Conservation (phyloP, 768 basidiomycete genomes). For the Calocera cornea region DNA sequence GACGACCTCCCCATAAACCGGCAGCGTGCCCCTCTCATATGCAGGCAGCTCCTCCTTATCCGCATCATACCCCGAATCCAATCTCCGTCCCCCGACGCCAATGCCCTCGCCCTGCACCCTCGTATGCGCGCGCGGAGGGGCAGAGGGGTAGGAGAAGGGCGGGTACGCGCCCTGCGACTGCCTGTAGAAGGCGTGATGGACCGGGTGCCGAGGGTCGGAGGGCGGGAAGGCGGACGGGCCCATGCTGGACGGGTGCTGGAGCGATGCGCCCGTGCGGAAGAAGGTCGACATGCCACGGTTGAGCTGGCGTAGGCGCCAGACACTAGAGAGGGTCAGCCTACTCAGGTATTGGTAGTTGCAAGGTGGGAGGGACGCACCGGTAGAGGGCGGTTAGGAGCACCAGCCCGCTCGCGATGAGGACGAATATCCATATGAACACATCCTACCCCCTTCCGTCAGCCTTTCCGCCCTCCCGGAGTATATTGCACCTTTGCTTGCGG, state of each 20-base stretch:
- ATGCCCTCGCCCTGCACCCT: background rate
- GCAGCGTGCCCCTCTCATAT: background rate
- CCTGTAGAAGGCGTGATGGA: background rate
- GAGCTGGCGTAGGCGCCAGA: background rate
- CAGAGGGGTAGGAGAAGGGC: background rate
- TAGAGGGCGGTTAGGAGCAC: background rate
- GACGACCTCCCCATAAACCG: background rate
- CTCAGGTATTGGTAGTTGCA: background rate
- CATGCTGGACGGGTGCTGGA: background rate
- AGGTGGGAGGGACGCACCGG: background rate
- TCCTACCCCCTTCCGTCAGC: background rate
- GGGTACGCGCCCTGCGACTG: background rate
- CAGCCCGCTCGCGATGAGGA: background rate
- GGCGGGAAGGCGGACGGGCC: background rate
- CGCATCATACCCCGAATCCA: background rate
- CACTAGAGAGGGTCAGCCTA: background rate
- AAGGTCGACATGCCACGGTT: background rate
- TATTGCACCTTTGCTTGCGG: background rate
- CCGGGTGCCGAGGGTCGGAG: background rate
- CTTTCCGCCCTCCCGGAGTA: background rate
- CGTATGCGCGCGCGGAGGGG: background rate
- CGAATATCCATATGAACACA: constrained; percentile 1
- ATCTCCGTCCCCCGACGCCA: background rate
- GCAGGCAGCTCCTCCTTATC: background rate
- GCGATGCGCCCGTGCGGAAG: background rate